Percentiles rank a stretch among this genome's conserved stretches.
Evolutionary conservation across 441 rosid species (phyloP).

Genomic region (Bruguiera hainesii): DNA sequence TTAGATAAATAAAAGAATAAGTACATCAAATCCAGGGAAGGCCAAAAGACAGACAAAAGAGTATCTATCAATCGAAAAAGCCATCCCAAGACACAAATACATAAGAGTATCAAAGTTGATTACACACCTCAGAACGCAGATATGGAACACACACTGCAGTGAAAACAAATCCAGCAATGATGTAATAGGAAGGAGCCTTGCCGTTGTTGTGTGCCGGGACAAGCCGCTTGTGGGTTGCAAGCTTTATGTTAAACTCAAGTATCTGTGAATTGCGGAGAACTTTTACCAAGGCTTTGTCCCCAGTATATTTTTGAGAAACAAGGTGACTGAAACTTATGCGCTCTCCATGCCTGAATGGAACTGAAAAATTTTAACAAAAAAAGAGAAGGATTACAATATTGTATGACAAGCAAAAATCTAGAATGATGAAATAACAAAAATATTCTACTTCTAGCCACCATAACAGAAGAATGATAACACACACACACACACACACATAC

Average conservation of each 20-base stretch:
- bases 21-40: no score
- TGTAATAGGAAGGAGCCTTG: slow-evolving; percentile 84
- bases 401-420: not conserved
- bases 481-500: no score
- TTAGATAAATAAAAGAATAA: no score
- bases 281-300: slow-evolving; percentile 70
- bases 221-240: slow-evolving; percentile 72
- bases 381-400: not conserved
- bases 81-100: not conserved
- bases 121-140: slow-evolving; percentile 84
- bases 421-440: not conserved
- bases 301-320: slow-evolving; percentile 85
- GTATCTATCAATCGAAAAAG: not conserved
- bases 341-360: slow-evolving; percentile 92
- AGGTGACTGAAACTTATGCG: slow-evolving; percentile 95
- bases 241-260: slow-evolving; percentile 62
- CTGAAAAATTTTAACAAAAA: slow-evolving; percentile 37
- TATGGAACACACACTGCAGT: slow-evolving; percentile 88
- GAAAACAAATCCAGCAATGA: slow-evolving; percentile 90
- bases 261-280: slow-evolving; percentile 68
- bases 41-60: not conserved
- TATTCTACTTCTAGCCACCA: not conserved
- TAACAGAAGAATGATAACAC: no score
- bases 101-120: slow-evolving; percentile 1
- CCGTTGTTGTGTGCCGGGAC: slow-evolving; percentile 78